phyloP scores from a whole-genome alignment of 208 protist genomes.

The Trypanosoma lewisi region DNA sequence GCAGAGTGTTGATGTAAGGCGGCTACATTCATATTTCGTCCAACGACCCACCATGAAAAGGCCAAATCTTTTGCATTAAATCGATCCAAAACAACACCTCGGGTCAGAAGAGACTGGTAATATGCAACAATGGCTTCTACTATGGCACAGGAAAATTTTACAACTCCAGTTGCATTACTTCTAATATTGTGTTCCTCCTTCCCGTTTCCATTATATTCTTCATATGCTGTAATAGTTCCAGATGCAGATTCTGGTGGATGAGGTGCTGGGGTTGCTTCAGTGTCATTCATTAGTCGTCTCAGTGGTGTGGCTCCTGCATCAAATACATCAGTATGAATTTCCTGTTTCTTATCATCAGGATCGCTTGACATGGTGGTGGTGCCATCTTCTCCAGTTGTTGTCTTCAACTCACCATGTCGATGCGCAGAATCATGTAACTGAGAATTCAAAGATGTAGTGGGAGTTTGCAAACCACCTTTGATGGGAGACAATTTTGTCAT shows the following conservation, averaged over 20 bases:
- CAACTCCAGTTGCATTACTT: neutral
- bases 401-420: neutral
- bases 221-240: neutral
- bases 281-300: neutral
- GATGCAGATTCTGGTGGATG: neutral
- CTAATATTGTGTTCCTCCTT: neutral
- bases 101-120: constrained; percentile 72
- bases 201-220: neutral
- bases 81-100: constrained; percentile 78
- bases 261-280: constrained; percentile 9
- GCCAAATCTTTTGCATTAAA: constrained; percentile 80
- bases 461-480: neutral
- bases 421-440: neutral
- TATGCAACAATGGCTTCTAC: constrained; percentile 59
- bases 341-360: neutral
- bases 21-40: constrained; percentile 62
- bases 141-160: constrained; percentile 25
- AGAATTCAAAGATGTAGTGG: neutral
- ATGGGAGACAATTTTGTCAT: neutral
- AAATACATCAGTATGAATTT: neutral
- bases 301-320: constrained; percentile 16
- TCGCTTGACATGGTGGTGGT: neutral
- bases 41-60: constrained; percentile 85
- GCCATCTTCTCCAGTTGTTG: neutral
- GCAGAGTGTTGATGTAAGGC: constrained; percentile 36